Percentiles rank a stretch among this genome's conserved stretches.
Evolutionary conservation across 345 rosid species (phyloP).

Genomic region (Brassica incana): DNA sequence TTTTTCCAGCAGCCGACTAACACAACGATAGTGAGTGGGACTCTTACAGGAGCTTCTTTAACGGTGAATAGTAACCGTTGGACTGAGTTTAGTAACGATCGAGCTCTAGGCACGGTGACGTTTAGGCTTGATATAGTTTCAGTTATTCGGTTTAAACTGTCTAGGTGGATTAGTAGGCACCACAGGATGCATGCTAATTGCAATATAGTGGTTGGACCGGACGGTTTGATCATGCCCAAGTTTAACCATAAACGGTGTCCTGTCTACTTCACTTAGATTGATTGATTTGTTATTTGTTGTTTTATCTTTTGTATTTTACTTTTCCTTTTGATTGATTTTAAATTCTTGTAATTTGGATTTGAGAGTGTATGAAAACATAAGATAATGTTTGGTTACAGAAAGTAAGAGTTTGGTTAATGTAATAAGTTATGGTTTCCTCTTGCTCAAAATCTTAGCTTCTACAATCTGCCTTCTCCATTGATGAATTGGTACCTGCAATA

Average conservation of each 20-base stretch:
- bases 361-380: conserved; percentile 14
- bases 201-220: conserved; percentile 51
- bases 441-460: conserved; percentile 16
- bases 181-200: conserved; percentile 75
- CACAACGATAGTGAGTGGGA: conserved; percentile 46
- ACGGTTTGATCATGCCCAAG: conserved; percentile 57
- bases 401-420: background rate
- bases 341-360: conserved; percentile 19
- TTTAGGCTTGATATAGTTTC: conserved; percentile 69
- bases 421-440: conserved; percentile 17
- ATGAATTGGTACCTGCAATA: conserved; percentile 61
- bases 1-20: conserved; percentile 73
- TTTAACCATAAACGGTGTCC: conserved; percentile 63
- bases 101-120: conserved; percentile 50
- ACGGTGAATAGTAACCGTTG: conserved; percentile 57
- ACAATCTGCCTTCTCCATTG: conserved; percentile 74
- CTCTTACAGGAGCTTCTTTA: conserved; percentile 59
- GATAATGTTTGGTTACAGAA: background rate
- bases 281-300: conserved; percentile 9
- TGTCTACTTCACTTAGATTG: conserved; percentile 66
- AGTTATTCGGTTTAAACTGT: conserved; percentile 59
- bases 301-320: conserved; percentile 8
- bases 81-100: conserved; percentile 67
- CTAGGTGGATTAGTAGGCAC: conserved; percentile 56
- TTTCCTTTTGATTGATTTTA: conserved; percentile 16